Percentiles rank a stretch among this genome's conserved stretches.
Evolutionary conservation across 2,329 filamentous ascomycete genomes (phyloP).

Genomic region (Berkeleyomyces basicola): DNA sequence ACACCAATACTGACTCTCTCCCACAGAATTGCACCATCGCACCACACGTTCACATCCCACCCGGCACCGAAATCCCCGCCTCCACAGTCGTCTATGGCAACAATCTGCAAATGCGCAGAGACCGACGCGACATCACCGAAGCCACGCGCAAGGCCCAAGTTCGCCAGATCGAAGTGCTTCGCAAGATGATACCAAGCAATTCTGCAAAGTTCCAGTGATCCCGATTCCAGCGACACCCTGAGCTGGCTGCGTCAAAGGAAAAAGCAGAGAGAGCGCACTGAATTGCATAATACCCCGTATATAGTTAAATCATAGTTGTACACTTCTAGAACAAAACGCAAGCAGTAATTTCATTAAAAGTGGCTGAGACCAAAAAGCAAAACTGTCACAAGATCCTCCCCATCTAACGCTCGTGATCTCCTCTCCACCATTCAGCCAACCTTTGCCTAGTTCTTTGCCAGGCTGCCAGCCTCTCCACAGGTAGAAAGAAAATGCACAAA

Average conservation of each 20-base stretch:
- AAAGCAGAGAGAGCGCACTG: background rate
- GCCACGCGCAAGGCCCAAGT: constrained; percentile 46
- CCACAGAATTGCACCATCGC: constrained; percentile 53
- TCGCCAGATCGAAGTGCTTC: constrained; percentile 51
- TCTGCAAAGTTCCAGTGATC: constrained; percentile 28
- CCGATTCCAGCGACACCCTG: background rate
- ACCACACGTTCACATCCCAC: constrained; percentile 40
- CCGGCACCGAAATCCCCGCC: constrained; percentile 43
- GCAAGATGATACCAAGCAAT: constrained; percentile 49
- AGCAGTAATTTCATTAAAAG: background rate
- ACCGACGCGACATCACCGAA: constrained; percentile 44
- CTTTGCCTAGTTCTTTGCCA: constrained; percentile 12
- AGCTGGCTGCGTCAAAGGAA: background rate
- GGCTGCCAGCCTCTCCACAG: constrained; percentile 8
- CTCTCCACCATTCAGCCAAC: constrained; percentile 1
- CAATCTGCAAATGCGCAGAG: constrained; percentile 35
- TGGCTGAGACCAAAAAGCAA: background rate
- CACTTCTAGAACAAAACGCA: background rate
- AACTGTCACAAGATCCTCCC: background rate
- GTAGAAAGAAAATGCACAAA: background rate
- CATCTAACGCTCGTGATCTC: background rate
- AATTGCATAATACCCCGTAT: constrained; percentile 3
- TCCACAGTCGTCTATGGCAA: constrained; percentile 54
- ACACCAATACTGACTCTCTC: background rate
- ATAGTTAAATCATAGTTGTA: background rate